phyloP scores from a whole-genome alignment of 257 asterid genomes.

The Oldenlandia corymbosa region DNA sequence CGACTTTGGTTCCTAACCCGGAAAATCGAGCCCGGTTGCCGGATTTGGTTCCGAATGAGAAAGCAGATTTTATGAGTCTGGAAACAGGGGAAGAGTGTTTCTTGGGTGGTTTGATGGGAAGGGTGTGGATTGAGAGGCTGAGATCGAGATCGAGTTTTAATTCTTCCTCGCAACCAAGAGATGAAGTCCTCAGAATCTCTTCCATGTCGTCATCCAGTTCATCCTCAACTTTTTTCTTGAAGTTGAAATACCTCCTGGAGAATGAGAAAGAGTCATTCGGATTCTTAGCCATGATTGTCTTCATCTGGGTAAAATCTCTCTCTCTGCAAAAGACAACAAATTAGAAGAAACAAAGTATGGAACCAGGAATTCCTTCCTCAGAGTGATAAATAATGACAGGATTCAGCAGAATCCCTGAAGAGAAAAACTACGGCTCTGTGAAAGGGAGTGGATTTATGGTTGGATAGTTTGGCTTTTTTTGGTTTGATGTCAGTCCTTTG shows the following conservation, averaged over 20 bases:
- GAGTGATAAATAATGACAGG: not conserved
- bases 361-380: not conserved
- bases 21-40: constrained; percentile 35
- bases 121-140: constrained; percentile 29
- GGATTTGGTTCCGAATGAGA: constrained; percentile 26
- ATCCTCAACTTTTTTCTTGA: constrained; percentile 50
- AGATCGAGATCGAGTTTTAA: constrained; percentile 9
- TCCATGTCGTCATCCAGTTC: constrained; percentile 58
- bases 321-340: constrained; percentile 6
- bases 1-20: constrained; percentile 53
- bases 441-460: constrained; percentile 28
- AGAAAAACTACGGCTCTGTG: constrained; percentile 10
- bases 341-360: constrained; percentile 4
- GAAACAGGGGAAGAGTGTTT: constrained; percentile 45
- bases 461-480: constrained; percentile 9
- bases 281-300: constrained; percentile 51
- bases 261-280: constrained; percentile 76
- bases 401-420: constrained; percentile 1
- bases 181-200: constrained; percentile 40
- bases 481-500: constrained; percentile 30
- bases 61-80: constrained; percentile 46
- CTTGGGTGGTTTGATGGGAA: constrained; percentile 26
- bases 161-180: constrained; percentile 21
- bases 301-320: constrained; percentile 39
- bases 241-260: constrained; percentile 73